Evolutionary conservation across 164 flowering plant genomes (phyloP), one percentile per base, ranked within the genome.

Genomic region (Sedum album): DNA sequence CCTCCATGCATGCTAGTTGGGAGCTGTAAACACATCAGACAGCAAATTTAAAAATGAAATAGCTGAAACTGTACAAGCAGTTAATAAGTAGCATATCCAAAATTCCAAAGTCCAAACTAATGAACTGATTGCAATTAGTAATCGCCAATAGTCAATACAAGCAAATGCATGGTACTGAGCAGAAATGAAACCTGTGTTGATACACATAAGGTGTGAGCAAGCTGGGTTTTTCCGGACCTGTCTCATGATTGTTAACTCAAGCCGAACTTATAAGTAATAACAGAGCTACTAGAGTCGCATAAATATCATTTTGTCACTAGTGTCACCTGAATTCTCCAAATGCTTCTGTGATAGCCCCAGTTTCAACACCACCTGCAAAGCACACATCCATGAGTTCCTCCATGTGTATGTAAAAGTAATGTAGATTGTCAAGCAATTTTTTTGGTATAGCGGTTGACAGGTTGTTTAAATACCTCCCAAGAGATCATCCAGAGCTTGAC

Each of bases 211-310:
- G 99, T 95, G 71, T 92, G 99, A 1, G 99, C 99, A n/a, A 95
- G 92, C 82, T 95, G 99, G 60, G 99, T 95, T 78, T 95, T 95
- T 69, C 99, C 97, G 21, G 99, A 88, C 71, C 99, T 95, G 81
- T 69, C 38, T 53, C 39, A 68, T 13, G 8, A 25, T 67, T 26
- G n/a, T 31, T 33, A 11, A 55, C 4, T 26, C 60, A 41, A 1
- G 2, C 30, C 8, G 5, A 42, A 61, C 4, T 65, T 36, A 33
- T 23, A 39, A 70, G 5, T 35, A 36, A 39, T 28, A 28, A 67
- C 6, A 60, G 9, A 25, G 25, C 41, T 49, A 63, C 6, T 48
- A n/a, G n/a, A 7, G 26, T 46, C 33, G 21, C 31, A 36, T 28
- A 44, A 38, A 39, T 35, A 9, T 8, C 28, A 3, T 7, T 11